These are phyloP conservation scores for Camellia oleifera DNA, from an alignment of 179 eudicot species.

Conservation along the genomic window DNA sequence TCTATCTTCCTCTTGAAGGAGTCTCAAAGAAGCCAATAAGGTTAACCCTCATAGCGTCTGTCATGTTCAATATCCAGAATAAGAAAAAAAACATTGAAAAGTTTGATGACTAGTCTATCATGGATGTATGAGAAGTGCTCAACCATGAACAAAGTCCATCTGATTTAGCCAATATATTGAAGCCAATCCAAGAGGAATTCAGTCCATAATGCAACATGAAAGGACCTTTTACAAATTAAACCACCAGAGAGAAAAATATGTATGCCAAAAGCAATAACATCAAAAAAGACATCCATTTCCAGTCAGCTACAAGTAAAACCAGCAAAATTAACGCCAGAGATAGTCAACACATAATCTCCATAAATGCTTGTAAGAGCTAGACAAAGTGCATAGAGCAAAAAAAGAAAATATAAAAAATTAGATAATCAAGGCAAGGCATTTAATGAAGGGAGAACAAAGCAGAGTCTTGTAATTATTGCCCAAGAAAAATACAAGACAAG, in stretches of 20 bases:
- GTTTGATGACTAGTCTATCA: too few species aligned
- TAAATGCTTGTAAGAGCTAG: neutral
- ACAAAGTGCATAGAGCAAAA: neutral
- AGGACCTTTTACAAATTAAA: neutral
- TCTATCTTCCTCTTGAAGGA: too few species aligned
- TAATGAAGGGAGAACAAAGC: neutral
- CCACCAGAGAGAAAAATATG: neutral
- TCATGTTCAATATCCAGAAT: too few species aligned
- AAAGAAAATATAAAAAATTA: neutral
- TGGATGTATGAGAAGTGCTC: too few species aligned
- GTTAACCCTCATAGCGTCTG: too few species aligned
- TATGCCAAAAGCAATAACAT: conserved; percentile 3
- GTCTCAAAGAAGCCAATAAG: too few species aligned
- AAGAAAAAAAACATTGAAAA: too few species aligned
- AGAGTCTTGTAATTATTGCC: neutral
- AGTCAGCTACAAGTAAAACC: neutral
- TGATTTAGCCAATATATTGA: too few species aligned
- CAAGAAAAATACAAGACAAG: neutral
- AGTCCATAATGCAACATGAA: neutral
- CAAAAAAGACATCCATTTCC: neutral
- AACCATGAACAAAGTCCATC: too few species aligned
- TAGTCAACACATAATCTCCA: neutral
- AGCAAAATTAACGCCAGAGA: neutral
- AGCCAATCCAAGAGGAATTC: too few species aligned
- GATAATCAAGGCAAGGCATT: neutral